Evolutionary conservation across 108 stramenopile species (phyloP), one percentile per base, ranked within the genome.

Genomic region (Stephanodiscus minutulus): DNA sequence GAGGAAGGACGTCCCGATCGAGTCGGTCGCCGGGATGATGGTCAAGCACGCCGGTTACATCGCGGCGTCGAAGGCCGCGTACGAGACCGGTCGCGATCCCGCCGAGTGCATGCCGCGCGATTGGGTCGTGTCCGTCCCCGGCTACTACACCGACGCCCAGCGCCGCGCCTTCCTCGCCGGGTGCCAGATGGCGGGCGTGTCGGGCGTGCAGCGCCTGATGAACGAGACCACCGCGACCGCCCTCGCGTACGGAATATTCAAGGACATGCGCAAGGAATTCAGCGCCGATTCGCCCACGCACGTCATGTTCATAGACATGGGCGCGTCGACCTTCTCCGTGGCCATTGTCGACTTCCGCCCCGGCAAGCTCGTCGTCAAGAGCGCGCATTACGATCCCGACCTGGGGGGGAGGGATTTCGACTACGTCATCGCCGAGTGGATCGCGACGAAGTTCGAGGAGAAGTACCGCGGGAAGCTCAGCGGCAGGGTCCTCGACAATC

Each of bases 381-480:
- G 88, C 25, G 61, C 88, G 28, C 78, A 85, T 46, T 92, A 65
- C 44, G 98, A 98, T 85, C 72, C 59, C 61, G 83, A 91, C 47
- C 70, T 98, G 20, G 98, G 98, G 25, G 98, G 99, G 41, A 80
- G 98, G 22, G 95, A 97, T 61, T 95, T 99, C 57, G 98, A 98
- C 82, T 53, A 60, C 49, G 73, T 80, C 53, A 94, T 99, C 83
- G 97, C 89, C 49, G 87, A 95, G 39, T 92, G 93, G 86, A 59
- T 97, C 15, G 97, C 97, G 0, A 74, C 77, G 39, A 90, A 96
- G 68, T 98, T 99, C 77, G 79, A 89, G 46, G 91, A 85, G 59
- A 96, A 98, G 75, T 89, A 87, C 71, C 83, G 86, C 50, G 85
- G 81, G 55, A 91, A 92, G 57, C 77, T 89, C 46, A 93, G 93